A percentile compares a stretch with the other conserved stretches of the same genome.
These are phyloP conservation scores for Corynascus novoguineensis DNA, from an alignment of 495 filamentous ascomycete species.

Conservation along the genomic window DNA sequence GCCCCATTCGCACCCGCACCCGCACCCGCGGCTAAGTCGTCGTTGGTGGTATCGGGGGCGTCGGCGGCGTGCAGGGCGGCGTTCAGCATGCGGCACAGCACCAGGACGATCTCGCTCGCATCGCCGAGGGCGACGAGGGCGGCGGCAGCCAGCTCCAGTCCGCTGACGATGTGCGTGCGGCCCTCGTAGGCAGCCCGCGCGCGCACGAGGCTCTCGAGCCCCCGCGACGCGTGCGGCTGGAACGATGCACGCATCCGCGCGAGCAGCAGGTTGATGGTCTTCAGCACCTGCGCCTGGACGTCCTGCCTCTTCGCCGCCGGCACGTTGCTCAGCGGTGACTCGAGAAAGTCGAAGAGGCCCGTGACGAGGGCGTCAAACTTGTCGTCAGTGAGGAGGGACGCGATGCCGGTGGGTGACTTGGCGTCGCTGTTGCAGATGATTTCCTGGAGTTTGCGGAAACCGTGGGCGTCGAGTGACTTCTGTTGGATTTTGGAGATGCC, in stretches of 20 bases:
- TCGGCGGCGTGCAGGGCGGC: slow-evolving; percentile 32
- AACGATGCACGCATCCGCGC: slow-evolving; percentile 60
- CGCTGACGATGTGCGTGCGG: slow-evolving; percentile 49
- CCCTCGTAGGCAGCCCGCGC: slow-evolving; percentile 58
- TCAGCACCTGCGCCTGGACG: slow-evolving; percentile 75
- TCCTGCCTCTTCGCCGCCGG: slow-evolving; percentile 57
- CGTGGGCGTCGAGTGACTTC: slow-evolving; percentile 72
- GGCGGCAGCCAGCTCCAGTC: slow-evolving; percentile 49
- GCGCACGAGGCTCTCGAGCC: slow-evolving; percentile 61
- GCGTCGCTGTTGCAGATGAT: slow-evolving; percentile 66
- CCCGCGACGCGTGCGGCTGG: slow-evolving; percentile 56
- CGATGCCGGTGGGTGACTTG: slow-evolving; percentile 16
- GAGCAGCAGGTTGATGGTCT: slow-evolving; percentile 73
- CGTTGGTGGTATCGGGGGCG: slow-evolving; percentile 18
- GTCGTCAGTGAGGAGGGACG: slow-evolving; percentile 43
- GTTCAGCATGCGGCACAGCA: slow-evolving; percentile 39
- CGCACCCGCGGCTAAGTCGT: not conserved
- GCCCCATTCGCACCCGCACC: not conserved
- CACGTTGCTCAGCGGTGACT: slow-evolving; percentile 44
- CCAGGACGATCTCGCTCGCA: slow-evolving; percentile 42
- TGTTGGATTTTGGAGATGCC: slow-evolving; percentile 69
- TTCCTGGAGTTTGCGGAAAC: slow-evolving; percentile 80
- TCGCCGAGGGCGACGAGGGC: slow-evolving; percentile 49
- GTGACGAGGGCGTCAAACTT: slow-evolving; percentile 70
- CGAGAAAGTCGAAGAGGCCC: slow-evolving; percentile 70